These are phyloP conservation scores for Lichtheimia corymbifera DNA, from an alignment of 371 early-diverging fungal species.

Conservation along the genomic window DNA sequence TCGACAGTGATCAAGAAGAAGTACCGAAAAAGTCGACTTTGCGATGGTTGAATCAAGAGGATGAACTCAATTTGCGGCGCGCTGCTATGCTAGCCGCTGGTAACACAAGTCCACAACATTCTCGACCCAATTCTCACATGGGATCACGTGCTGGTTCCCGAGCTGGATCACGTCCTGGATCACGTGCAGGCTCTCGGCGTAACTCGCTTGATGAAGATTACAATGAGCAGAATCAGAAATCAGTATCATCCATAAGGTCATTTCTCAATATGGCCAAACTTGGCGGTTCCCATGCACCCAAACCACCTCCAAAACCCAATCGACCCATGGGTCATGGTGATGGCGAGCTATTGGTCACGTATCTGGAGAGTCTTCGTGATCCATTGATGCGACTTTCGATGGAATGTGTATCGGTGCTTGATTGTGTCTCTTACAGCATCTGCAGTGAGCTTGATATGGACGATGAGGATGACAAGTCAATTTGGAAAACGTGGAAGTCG, in stretches of 20 bases:
- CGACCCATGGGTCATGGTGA: slow-evolving; percentile 55
- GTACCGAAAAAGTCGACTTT: slow-evolving; percentile 6
- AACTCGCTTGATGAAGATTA: slow-evolving; percentile 14
- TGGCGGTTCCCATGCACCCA: slow-evolving; percentile 2
- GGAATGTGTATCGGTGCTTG: slow-evolving; percentile 49
- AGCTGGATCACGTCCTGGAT: slow-evolving; percentile 7
- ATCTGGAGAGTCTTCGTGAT: slow-evolving; percentile 54
- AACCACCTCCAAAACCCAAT: slow-evolving; percentile 41
- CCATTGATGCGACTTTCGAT: slow-evolving; percentile 55
- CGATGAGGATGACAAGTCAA: slow-evolving; percentile 45
- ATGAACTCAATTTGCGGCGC: slow-evolving; percentile 24
- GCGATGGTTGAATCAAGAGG: slow-evolving; percentile 29
- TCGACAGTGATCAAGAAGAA: slow-evolving; percentile 12
- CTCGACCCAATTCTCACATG: slow-evolving; percentile 7
- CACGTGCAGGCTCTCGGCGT: slow-evolving; percentile 5
- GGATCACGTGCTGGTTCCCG: slow-evolving; percentile 7
- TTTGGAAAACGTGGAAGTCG: slow-evolving; percentile 35
- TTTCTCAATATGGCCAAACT: slow-evolving; percentile 27
- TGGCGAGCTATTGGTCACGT: slow-evolving; percentile 55
- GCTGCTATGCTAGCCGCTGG: slow-evolving; percentile 33
- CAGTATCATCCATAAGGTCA: slow-evolving; percentile 39
- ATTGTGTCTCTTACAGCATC: slow-evolving; percentile 47
- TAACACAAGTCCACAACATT: slow-evolving; percentile 16
- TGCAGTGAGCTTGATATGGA: slow-evolving; percentile 45
- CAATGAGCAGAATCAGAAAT: slow-evolving; percentile 31